Percentiles rank a stretch among this genome's conserved stretches.
Conservation (phyloP, 495 filamentous ascomycete genomes). For the Aspergillus bridgeri region DNA sequence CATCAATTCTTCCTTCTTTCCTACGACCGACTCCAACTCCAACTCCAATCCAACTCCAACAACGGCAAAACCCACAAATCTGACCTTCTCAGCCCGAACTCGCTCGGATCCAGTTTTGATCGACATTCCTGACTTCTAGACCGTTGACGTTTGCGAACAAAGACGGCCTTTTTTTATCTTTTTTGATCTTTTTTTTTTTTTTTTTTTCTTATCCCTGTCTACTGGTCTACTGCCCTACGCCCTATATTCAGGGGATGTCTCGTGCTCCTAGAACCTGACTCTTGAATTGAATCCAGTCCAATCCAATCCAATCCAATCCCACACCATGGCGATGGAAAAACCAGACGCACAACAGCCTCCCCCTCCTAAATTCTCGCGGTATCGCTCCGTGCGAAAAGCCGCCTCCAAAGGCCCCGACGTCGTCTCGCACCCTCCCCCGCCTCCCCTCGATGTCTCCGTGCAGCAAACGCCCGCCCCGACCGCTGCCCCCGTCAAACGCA, state of each 20-base stretch:
- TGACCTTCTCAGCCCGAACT: neutral
- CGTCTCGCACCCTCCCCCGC: neutral
- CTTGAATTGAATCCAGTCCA: neutral
- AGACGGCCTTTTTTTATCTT: too few species aligned
- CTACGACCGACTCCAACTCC: too few species aligned
- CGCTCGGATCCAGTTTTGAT: constrained; percentile 1
- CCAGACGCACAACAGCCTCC: constrained; percentile 11
- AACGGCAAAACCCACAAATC: neutral
- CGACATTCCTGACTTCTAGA: neutral
- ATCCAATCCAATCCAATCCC: neutral
- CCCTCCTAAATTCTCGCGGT: constrained; percentile 38
- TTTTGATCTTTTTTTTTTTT: too few species aligned
- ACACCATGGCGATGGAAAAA: constrained; percentile 20
- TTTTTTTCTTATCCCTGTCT: neutral
- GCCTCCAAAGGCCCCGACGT: constrained; percentile 17
- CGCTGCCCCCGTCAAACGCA: constrained; percentile 43
- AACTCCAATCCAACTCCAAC: too few species aligned
- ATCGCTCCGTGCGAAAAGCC: constrained; percentile 32
- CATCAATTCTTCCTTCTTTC: neutral
- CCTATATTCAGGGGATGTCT: neutral
- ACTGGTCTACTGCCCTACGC: too few species aligned
- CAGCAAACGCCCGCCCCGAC: neutral
- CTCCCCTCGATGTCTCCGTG: constrained; percentile 9
- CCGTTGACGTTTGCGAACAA: neutral
- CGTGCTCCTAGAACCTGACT: neutral